Conservation (phyloP, 164 flowering plant genomes). For the Aristolochia contorta region DNA sequence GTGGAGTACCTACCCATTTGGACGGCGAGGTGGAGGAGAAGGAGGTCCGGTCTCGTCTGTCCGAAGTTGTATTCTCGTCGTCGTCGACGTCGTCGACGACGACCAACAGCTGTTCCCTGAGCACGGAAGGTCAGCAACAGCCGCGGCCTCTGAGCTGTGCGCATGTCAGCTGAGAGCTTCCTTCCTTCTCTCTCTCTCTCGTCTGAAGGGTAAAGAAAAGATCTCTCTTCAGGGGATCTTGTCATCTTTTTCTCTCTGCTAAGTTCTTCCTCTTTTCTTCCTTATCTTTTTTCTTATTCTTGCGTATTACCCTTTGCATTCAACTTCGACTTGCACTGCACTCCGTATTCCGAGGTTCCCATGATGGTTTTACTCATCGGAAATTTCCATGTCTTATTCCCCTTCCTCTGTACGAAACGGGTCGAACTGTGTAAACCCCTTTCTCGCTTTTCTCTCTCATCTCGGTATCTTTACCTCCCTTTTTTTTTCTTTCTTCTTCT, state of each 20-base stretch:
- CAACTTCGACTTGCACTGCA: no score
- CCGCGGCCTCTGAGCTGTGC: slow-evolving; percentile 9
- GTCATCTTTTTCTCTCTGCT: no score
- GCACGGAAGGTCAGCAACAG: slow-evolving; percentile 6
- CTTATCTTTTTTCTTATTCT: no score
- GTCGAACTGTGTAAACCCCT: no score
- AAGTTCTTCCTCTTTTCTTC: no score
- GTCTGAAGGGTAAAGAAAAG: no score
- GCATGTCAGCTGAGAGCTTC: slow-evolving; percentile 5
- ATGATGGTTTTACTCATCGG: slow-evolving; percentile 5
- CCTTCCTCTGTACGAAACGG: neutral
- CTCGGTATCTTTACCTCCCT: no score
- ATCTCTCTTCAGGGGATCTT: neutral
- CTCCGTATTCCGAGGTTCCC: slow-evolving; percentile 6
- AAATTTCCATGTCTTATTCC: neutral
- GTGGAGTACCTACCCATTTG: neutral
- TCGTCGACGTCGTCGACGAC: neutral
- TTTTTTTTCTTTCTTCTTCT: no score
- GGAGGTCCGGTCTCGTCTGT: neutral
- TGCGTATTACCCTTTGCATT: no score
- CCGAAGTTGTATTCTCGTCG: neutral
- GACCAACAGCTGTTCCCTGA: slow-evolving; percentile 13
- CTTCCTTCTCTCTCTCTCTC: slow-evolving; percentile 4
- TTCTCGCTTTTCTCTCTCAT: no score
- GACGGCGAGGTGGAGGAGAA: neutral